A percentile compares a stretch with the other conserved stretches of the same genome.
These are phyloP conservation scores for Cyclotella baltica DNA, from an alignment of 108 stramenopile genomes.

Conservation along the genomic window DNA sequence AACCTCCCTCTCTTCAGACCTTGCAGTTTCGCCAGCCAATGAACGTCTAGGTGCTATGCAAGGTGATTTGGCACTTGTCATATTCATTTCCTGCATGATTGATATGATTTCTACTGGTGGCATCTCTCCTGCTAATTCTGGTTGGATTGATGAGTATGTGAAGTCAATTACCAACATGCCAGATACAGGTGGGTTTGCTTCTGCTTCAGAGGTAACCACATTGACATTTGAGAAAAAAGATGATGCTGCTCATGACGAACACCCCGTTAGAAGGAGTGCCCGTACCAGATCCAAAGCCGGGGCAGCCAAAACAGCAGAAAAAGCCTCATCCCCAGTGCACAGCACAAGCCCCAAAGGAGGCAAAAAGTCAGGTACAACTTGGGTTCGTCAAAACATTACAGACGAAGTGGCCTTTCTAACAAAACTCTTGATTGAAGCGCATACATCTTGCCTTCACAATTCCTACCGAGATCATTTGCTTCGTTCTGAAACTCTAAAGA, in stretches of 20 bases:
- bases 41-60: slow-evolving; percentile 15
- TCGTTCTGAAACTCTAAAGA: background rate
- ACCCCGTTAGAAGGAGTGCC: slow-evolving; percentile 20
- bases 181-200: too few species aligned
- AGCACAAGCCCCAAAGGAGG: slow-evolving; percentile 15
- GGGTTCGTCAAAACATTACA: slow-evolving; percentile 46
- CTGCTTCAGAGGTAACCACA: background rate
- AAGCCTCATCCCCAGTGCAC: slow-evolving; percentile 1
- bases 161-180: slow-evolving; percentile 29
- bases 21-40: background rate
- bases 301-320: background rate
- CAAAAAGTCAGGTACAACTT: slow-evolving; percentile 1
- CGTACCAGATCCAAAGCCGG: slow-evolving; percentile 38
- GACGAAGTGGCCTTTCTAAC: slow-evolving; percentile 40
- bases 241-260: background rate
- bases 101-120: slow-evolving; percentile 51
- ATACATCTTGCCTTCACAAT: slow-evolving; percentile 20
- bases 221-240: background rate
- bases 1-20: background rate
- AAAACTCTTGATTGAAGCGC: slow-evolving; percentile 39
- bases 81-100: slow-evolving; percentile 43
- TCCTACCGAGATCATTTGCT: slow-evolving; percentile 13
- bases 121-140: slow-evolving; percentile 33
- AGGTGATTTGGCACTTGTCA: slow-evolving; percentile 44
- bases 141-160: slow-evolving; percentile 60